Percentiles rank a stretch among this genome's conserved stretches.
Conservation (phyloP, 108 stramenopile species). For the Skeletonema tropicum region DNA sequence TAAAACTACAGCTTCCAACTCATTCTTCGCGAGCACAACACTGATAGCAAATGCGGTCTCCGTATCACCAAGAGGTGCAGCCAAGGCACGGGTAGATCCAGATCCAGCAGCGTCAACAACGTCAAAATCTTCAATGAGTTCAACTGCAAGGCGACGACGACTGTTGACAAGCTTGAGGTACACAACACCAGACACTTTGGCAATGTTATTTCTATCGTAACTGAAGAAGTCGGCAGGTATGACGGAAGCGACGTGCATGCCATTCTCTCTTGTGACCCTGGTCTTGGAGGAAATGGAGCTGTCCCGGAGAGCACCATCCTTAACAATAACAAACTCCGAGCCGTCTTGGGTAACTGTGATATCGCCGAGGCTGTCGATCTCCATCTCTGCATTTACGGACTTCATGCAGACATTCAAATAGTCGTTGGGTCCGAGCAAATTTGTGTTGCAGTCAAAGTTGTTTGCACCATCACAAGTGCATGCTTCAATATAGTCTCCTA, state of each 20-base stretch:
- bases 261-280: not conserved
- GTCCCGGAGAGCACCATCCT: not conserved
- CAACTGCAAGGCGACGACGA: not conserved
- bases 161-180: slow-evolving; percentile 4
- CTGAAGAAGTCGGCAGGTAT: slow-evolving; percentile 1
- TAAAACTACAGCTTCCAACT: no score
- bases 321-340: not conserved
- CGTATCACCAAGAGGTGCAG: no score
- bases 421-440: no score
- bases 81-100: not conserved
- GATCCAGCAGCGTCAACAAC: not conserved
- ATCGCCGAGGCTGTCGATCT: slow-evolving; percentile 2
- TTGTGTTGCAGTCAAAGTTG: slow-evolving; percentile 21
- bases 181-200: not conserved
- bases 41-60: no score
- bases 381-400: slow-evolving; percentile 18
- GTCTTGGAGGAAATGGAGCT: not conserved
- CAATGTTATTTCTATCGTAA: not conserved
- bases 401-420: slow-evolving; percentile 15
- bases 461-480: slow-evolving; percentile 30
- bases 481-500: slow-evolving; percentile 5
- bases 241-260: not conserved
- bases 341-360: not conserved
- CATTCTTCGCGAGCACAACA: no score
- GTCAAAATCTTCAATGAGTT: not conserved